Conservation (phyloP, 148 eudicot genomes). For the Spergularia marina region DNA sequence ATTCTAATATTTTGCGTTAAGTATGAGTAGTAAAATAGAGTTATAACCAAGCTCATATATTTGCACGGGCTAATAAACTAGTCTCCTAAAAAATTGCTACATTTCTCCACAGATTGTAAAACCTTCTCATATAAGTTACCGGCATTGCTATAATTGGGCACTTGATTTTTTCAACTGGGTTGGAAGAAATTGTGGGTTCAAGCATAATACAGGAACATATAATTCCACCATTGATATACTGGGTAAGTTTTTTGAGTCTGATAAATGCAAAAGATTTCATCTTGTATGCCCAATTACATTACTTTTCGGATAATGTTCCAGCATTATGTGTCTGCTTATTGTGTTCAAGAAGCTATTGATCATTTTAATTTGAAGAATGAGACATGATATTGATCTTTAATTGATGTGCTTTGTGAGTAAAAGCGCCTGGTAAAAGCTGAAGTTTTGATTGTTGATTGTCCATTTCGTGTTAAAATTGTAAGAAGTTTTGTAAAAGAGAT, state of each 20-base stretch:
- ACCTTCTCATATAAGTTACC: constrained; percentile 53
- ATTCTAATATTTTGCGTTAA: no score
- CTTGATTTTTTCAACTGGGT: constrained; percentile 85
- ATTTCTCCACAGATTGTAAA: constrained; percentile 58
- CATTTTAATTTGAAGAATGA: constrained; percentile 73
- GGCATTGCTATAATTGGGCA: constrained; percentile 62
- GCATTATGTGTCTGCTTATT: constrained; percentile 69
- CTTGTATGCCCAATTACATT: constrained; percentile 50
- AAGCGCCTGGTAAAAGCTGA: constrained; percentile 91
- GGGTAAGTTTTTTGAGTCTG: constrained; percentile 92
- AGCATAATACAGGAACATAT: constrained; percentile 66
- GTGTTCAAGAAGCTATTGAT: constrained; percentile 65
- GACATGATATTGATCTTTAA: constrained; percentile 58
- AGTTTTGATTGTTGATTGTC: constrained; percentile 51
- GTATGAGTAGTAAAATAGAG: no score
- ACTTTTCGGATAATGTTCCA: constrained; percentile 77
- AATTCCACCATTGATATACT: constrained; percentile 74
- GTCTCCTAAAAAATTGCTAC: constrained; percentile 21
- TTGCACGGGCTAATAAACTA: no score
- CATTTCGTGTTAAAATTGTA: constrained; percentile 45
- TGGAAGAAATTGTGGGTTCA: constrained; percentile 41
- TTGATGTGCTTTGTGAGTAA: constrained; percentile 88
- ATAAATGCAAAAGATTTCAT: constrained; percentile 34
- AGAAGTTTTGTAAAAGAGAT: constrained; percentile 84
- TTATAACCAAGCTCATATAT: no score